These are phyloP conservation scores for Eremothecium gossypii DNA, from an alignment of 1,139 yeast species.

Conservation along the genomic window DNA sequence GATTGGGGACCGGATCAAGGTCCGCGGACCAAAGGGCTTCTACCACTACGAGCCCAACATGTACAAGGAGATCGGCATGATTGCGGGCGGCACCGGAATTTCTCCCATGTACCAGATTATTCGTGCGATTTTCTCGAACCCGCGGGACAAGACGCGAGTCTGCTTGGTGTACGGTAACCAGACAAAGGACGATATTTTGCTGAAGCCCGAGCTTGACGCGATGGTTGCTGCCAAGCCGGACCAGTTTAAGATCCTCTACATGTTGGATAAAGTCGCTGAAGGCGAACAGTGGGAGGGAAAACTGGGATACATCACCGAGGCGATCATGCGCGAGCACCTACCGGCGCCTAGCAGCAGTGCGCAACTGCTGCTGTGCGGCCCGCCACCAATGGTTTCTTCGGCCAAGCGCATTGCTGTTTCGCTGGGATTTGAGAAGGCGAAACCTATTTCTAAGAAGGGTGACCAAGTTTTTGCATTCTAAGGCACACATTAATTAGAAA, in stretches of 20 bases:
- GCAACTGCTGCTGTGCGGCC: conserved; percentile 86
- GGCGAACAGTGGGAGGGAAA: conserved; percentile 61
- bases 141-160: conserved; percentile 60
- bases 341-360: conserved; percentile 46
- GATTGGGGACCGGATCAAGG: conserved; percentile 60
- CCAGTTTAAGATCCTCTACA: conserved; percentile 58
- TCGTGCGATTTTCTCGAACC: conserved; percentile 61
- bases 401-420: conserved; percentile 72
- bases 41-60: conserved; percentile 79
- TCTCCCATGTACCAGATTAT: conserved; percentile 91
- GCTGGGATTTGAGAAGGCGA: conserved; percentile 79
- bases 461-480: conserved; percentile 88
- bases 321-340: conserved; percentile 54
- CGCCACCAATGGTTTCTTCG: conserved; percentile 79
- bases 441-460: conserved; percentile 82
- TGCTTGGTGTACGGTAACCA: conserved; percentile 63
- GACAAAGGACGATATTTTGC: conserved; percentile 65
- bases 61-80: conserved; percentile 61
- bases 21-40: conserved; percentile 91
- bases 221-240: conserved; percentile 58
- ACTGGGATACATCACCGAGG: conserved; percentile 74
- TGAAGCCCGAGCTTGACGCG: conserved; percentile 69
- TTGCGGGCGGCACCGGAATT: conserved; percentile 59
- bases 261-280: conserved; percentile 55
- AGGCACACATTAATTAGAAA: conserved; percentile 5